These are phyloP conservation scores for Fusarium subglutinans DNA, from an alignment of 2,329 filamentous ascomycete genomes.

Conservation along the genomic window DNA sequence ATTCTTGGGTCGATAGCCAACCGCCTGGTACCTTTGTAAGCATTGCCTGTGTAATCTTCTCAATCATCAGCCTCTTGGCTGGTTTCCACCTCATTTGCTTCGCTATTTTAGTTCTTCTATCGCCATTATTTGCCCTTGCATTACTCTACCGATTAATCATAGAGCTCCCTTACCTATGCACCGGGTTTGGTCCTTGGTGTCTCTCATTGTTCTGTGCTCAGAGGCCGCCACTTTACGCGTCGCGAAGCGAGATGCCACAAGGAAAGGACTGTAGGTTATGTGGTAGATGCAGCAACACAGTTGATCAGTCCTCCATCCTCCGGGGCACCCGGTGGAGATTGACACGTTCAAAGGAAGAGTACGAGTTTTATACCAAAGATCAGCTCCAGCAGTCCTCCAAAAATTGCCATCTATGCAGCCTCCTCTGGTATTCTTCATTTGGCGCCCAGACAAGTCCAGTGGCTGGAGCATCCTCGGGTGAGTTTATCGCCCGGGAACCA, in stretches of 20 bases:
- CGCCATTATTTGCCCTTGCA: accelerated
- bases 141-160: accelerated
- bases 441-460: accelerated
- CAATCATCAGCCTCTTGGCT: not conserved
- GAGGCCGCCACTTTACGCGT: not conserved
- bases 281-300: not conserved
- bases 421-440: not conserved
- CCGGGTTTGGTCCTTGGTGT: accelerated
- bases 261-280: not conserved
- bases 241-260: too few relatives aligned
- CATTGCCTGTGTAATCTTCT: not conserved
- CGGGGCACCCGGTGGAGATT: not conserved
- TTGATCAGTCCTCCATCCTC: not conserved
- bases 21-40: not conserved
- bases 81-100: not conserved
- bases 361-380: not conserved
- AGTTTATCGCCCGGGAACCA: accelerated
- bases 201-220: not conserved
- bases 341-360: not conserved
- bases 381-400: not conserved
- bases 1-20: not conserved
- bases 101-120: accelerated
- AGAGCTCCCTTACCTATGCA: not conserved
- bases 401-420: not conserved
- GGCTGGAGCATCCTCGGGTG: accelerated